These are phyloP conservation scores for Phascolomyces articulosus DNA, from an alignment of 371 early-diverging fungal species.

Conservation along the genomic window DNA sequence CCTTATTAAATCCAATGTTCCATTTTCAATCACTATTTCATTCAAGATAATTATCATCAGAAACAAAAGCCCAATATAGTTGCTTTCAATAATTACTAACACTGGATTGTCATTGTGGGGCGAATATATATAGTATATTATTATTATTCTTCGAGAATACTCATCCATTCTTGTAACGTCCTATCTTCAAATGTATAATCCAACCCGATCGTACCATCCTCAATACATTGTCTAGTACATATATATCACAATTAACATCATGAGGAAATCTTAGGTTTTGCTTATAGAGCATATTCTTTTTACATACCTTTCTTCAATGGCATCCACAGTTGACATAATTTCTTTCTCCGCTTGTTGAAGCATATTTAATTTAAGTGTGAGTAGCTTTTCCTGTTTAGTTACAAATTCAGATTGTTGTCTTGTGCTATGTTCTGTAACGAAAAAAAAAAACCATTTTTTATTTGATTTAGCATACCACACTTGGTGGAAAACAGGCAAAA, in stretches of 20 bases:
- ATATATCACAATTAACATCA: neutral
- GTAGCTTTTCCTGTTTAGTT: neutral
- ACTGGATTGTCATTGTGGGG: no score
- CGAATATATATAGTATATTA: no score
- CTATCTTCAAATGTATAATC: constrained; percentile 10
- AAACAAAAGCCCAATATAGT: no score
- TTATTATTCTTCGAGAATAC: neutral
- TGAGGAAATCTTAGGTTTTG: neutral
- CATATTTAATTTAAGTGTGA: neutral
- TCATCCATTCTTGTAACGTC: constrained; percentile 13
- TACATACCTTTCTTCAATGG: constrained; percentile 13
- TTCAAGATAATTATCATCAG: no score
- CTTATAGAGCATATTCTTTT: neutral
- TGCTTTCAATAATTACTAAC: no score
- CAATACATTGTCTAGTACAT: neutral
- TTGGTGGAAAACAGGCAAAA: no score
- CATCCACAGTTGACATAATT: neutral
- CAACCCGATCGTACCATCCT: constrained; percentile 11
- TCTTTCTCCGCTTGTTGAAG: constrained; percentile 3
- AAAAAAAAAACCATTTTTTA: no score
- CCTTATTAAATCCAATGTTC: no score
- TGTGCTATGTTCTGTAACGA: neutral
- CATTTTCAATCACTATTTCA: no score
- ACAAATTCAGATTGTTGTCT: constrained; percentile 2
- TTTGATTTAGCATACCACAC: no score